Base-by-base conservation (phyloP, 768 basidiomycete species). In the Termitomyces sp. region DNA sequence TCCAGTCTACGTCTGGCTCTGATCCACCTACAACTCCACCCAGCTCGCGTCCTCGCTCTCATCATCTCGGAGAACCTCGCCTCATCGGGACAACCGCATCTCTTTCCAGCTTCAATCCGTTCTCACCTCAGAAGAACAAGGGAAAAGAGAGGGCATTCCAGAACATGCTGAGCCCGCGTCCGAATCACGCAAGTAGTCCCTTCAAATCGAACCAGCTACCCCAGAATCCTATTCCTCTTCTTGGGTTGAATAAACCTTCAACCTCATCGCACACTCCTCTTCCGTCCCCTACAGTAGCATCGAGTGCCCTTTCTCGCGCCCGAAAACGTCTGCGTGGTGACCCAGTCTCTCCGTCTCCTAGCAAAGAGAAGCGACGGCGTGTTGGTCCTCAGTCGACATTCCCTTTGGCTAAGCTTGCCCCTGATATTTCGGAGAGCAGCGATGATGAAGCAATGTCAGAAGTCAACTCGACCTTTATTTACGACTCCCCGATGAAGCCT, bases 271-370 rank as follows among this genome's bases (percentile, higher is more conserved):
- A 61, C 28, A 61, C 50, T 14, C 60, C 60, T n/a, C 55, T 59
- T 7, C 65, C 62, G 5, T 65, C 73, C 19, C 68, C 70, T 33
- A 63, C 67, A 3, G 65, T 66, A 3, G 71, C 73, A 10, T 64
- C 70, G 40, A 73, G 67, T 49, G 81, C 87, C 12, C 69, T 91
- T 31, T 79, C 78, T 26, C 80, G 87, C 35, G 90, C 90, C 21
- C 82, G 89, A 38, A 92, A 92, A 67, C 85, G 90, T 54, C 76
- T 92, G 17, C 82, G 90, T 33, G 90, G 90, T 28, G 90, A 92
- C 64, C 85, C 85, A 0, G 89, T 92, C 2, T 91, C 90, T 0
- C 90, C 90, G 3, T 89, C 90, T 17, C 90, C 90, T 3, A 82
- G 78, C 65, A 91, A 90, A 67, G 82, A 82, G 65, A 91, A 91